Evolutionary conservation across 2,329 filamentous ascomycete species (phyloP), one percentile per base, ranked within the genome.

Genomic region (Cercospora brassicicola): DNA sequence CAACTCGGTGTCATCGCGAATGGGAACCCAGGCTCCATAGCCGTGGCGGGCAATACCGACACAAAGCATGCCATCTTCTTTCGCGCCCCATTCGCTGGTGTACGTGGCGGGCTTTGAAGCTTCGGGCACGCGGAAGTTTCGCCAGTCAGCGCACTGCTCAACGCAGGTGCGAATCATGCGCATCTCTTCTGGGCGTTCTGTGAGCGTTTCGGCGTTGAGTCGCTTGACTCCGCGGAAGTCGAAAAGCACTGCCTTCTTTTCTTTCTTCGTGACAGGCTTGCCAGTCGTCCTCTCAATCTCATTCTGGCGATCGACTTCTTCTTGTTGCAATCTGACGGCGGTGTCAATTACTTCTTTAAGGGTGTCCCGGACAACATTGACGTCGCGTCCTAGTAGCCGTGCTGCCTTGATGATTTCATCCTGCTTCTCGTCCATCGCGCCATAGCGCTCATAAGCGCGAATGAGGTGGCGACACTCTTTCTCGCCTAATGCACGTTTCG

Each of bases 61-160:
- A 65, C 96, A 91, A 59, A 99, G 89, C 95, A 99, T 99, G 62
- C 93, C 95, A 78, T 99, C 95, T 80, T 99, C 95, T 69, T 91
- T 90, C 1, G 93, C 89, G 62, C 94, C 93, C 95, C 95, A 99
- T 28, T 91, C 84, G 76, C 93, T 97, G 55, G 90, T 92, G 80
- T 98, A 99, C 76, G 92, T 91, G 2, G 95, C 93, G 23, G 90
- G 89, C 78, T 99, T 99, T 11, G 92, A 94, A 2, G 95, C 95
- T 77, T 98, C 94, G 0, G 92, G 88, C 31, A 99, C 87, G 23
- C 94, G 90, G 81, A 97, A 99, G 56, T 87, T 90, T 73, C 85
- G 88, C 81, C 89, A 91, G 74, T 97, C 92, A 20, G 88, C 77
- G 23, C 81, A 78, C 36, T 81, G 79, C 10, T 88, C 86, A 36